Conservation (phyloP, 1,284 basidiomycete genomes). For the Inonotus obliquus region DNA sequence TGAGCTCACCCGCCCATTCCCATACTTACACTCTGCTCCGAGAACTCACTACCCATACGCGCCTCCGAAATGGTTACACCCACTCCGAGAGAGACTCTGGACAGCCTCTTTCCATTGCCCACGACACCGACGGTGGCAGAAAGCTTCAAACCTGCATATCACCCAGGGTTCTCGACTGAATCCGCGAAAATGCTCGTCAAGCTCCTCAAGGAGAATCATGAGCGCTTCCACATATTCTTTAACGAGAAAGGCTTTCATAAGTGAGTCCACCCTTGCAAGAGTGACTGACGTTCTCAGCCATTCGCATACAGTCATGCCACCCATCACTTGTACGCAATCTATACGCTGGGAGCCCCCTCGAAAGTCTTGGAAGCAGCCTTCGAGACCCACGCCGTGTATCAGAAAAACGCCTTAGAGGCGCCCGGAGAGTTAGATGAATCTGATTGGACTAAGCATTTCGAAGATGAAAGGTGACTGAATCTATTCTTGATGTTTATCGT, state of each 20-base stretch:
- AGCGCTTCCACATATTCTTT: slow-evolving; percentile 56
- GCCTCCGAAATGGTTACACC: background rate
- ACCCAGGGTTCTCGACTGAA: slow-evolving; percentile 42
- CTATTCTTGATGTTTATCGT: background rate
- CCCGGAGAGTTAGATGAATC: slow-evolving; percentile 37
- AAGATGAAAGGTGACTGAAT: slow-evolving; percentile 37
- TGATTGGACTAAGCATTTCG: slow-evolving; percentile 47
- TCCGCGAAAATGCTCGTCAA: slow-evolving; percentile 41
- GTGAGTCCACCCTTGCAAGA: slow-evolving; percentile 25
- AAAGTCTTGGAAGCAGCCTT: slow-evolving; percentile 40
- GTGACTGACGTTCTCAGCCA: background rate
- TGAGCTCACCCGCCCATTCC: background rate
- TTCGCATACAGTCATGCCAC: slow-evolving; percentile 39
- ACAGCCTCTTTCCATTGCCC: slow-evolving; percentile 36
- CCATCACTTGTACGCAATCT: slow-evolving; percentile 48
- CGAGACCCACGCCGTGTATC: slow-evolving; percentile 35
- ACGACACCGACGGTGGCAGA: slow-evolving; percentile 25
- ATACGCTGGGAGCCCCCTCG: slow-evolving; percentile 42
- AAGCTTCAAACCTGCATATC: slow-evolving; percentile 24
- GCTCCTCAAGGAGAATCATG: slow-evolving; percentile 52
- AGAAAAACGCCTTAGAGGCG: slow-evolving; percentile 36
- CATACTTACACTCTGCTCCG: background rate
- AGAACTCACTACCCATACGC: background rate
- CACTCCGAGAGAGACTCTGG: slow-evolving; percentile 20
- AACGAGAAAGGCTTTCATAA: slow-evolving; percentile 59